Evolutionary conservation across 257 asterid species (phyloP).

Genomic region (Pogostemon cablin): DNA sequence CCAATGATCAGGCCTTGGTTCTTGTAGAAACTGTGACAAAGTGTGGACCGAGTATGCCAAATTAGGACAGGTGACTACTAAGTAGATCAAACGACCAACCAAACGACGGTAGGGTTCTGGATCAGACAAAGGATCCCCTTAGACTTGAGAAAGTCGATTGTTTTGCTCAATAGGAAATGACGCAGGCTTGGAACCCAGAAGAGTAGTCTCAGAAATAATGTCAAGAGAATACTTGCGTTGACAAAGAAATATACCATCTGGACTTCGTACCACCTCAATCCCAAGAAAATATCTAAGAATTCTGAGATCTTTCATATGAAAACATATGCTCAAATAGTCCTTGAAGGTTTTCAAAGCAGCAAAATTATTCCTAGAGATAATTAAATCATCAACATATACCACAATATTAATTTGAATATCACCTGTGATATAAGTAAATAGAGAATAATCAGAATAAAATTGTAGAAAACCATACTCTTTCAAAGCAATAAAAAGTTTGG

Average conservation of each 20-base stretch:
- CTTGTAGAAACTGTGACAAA: no score
- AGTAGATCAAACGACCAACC: no score
- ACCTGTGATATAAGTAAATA: slow-evolving; percentile 5
- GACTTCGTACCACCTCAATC: not conserved
- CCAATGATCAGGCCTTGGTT: no score
- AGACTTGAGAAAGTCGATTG: not conserved
- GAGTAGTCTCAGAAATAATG: not conserved
- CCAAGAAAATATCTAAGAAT: not conserved
- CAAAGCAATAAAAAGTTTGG: slow-evolving; percentile 2
- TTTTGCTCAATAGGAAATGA: not conserved
- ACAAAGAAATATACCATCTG: not conserved
- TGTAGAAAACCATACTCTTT: slow-evolving; percentile 16
- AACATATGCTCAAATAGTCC: slow-evolving; percentile 4
- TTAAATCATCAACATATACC: slow-evolving; percentile 23
- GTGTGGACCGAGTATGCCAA: no score
- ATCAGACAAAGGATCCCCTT: not conserved
- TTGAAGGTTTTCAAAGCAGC: not conserved
- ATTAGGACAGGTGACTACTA: no score
- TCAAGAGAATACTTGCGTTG: not conserved
- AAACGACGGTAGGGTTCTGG: not conserved
- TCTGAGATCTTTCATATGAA: slow-evolving; percentile 20
- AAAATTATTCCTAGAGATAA: not conserved
- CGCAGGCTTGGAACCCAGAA: not conserved
- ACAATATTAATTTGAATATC: not conserved
- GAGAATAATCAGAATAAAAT: slow-evolving; percentile 22